phyloP scores from a whole-genome alignment of 352 stramenopile species.

The Phytophthora chlamydospora region DNA sequence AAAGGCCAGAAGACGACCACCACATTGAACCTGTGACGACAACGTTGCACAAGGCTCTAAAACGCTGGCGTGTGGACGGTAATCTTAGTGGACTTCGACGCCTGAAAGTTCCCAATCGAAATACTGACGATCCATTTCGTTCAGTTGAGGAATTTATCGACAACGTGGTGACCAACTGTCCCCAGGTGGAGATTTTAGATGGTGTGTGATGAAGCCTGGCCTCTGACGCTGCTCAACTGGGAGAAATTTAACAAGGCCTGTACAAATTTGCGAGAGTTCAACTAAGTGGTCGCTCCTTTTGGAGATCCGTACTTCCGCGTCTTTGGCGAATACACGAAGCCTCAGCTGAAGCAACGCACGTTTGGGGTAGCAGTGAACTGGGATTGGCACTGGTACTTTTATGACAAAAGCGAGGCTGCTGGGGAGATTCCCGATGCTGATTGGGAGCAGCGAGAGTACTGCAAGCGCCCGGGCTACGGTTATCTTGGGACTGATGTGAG shows the following conservation, averaged over 20 bases:
- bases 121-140: constrained; percentile 3
- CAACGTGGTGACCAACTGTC: constrained; percentile 31
- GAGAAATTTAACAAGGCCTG: constrained; percentile 33
- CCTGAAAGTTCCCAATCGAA: constrained; percentile 22
- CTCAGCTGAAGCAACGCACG: constrained; percentile 29
- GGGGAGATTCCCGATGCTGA: neutral
- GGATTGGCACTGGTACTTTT: constrained; percentile 42
- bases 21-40: constrained; percentile 10
- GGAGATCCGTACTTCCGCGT: constrained; percentile 39
- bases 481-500: constrained; percentile 25
- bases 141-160: constrained; percentile 32
- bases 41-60: constrained; percentile 31
- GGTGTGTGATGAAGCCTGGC: constrained; percentile 26
- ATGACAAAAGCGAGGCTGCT: constrained; percentile 11
- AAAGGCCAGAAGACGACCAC: neutral
- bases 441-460: constrained; percentile 11
- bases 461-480: constrained; percentile 18
- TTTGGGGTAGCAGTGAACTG: constrained; percentile 47
- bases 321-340: constrained; percentile 40
- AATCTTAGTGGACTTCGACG: constrained; percentile 29
- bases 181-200: constrained; percentile 34
- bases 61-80: constrained; percentile 22
- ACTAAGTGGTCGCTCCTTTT: constrained; percentile 43
- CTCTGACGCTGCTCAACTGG: constrained; percentile 29
- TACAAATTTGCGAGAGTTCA: constrained; percentile 34